A percentile compares a stretch with the other conserved stretches of the same genome.
phyloP scores from a whole-genome alignment of 179 eudicot genomes.

The Nepenthes alata region DNA sequence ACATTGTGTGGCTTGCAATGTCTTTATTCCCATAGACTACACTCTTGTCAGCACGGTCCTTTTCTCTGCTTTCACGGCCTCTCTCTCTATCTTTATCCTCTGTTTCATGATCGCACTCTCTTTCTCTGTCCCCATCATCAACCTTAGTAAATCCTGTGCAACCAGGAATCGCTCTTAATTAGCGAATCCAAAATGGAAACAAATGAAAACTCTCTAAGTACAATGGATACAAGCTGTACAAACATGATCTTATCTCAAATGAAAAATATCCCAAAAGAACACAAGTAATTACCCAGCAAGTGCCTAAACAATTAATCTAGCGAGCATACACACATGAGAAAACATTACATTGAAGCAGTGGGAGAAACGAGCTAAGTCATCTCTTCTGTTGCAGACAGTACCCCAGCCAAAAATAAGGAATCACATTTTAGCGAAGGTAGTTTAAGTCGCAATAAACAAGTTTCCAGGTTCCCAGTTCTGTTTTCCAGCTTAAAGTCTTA shows the following conservation, averaged over 20 bases:
- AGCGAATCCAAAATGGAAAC: too few relatives aligned
- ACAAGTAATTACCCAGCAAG: too few relatives aligned
- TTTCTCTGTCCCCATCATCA: slow-evolving; percentile 43
- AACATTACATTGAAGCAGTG: too few relatives aligned
- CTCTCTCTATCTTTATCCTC: slow-evolving; percentile 32
- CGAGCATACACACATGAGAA: too few relatives aligned
- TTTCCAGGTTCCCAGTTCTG: neutral
- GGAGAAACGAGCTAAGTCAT: too few relatives aligned
- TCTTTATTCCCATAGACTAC: slow-evolving; percentile 22
- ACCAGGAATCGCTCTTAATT: neutral
- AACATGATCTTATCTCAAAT: too few relatives aligned
- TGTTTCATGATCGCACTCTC: slow-evolving; percentile 39
- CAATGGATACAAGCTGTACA: too few relatives aligned
- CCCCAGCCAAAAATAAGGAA: too few relatives aligned
- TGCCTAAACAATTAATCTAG: too few relatives aligned
- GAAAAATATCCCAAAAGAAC: too few relatives aligned
- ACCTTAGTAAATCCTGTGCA: slow-evolving; percentile 27
- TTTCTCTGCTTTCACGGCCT: slow-evolving; percentile 28
- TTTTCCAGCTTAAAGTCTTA: neutral
- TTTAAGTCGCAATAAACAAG: neutral
- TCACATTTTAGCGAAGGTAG: neutral
- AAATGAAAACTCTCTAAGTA: too few relatives aligned
- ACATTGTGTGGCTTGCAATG: slow-evolving; percentile 27
- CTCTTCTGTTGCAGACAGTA: too few relatives aligned
- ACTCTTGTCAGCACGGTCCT: slow-evolving; percentile 22